These are phyloP conservation scores for Pezicula radicicola DNA, from an alignment of 2,329 filamentous ascomycete species.

Conservation along the genomic window DNA sequence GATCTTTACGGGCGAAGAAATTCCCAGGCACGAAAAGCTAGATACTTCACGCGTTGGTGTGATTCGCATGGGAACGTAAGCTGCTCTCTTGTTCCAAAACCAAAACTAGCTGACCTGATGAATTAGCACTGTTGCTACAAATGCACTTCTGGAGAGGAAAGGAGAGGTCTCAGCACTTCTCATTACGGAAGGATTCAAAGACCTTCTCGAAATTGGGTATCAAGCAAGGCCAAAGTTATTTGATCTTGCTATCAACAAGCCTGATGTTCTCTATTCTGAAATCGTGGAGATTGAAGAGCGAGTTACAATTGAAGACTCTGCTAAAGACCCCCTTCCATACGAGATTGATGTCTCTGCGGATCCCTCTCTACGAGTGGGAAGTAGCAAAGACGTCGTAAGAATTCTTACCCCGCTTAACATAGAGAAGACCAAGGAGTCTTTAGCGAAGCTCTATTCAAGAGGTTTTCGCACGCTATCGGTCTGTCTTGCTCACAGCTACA, in stretches of 20 bases:
- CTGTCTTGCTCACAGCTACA: not conserved
- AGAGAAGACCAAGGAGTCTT: constrained; percentile 30
- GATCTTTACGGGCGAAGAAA: constrained; percentile 54
- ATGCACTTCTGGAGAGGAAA: constrained; percentile 67
- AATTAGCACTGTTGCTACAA: constrained; percentile 63
- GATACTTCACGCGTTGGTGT: constrained; percentile 63
- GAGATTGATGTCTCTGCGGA: constrained; percentile 17
- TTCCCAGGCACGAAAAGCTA: constrained; percentile 58
- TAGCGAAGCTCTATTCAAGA: not conserved
- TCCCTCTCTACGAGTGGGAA: constrained; percentile 52
- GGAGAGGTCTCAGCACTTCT: constrained; percentile 68
- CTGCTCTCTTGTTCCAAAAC: not conserved
- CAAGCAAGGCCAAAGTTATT: constrained; percentile 71
- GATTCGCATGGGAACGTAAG: constrained; percentile 67
- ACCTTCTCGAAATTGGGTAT: constrained; percentile 69
- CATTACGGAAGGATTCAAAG: constrained; percentile 68
- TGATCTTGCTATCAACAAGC: constrained; percentile 63
- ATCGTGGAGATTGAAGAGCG: constrained; percentile 70
- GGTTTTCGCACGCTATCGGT: not conserved
- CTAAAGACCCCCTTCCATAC: not conserved
- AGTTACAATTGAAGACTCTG: constrained; percentile 56
- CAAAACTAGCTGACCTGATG: not conserved
- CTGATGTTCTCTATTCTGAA: constrained; percentile 62
- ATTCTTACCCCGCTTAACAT: constrained; percentile 56
- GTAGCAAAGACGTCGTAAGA: constrained; percentile 62